Conservation (phyloP, 2,329 filamentous ascomycete genomes). For the Trichoderma sp. region DNA sequence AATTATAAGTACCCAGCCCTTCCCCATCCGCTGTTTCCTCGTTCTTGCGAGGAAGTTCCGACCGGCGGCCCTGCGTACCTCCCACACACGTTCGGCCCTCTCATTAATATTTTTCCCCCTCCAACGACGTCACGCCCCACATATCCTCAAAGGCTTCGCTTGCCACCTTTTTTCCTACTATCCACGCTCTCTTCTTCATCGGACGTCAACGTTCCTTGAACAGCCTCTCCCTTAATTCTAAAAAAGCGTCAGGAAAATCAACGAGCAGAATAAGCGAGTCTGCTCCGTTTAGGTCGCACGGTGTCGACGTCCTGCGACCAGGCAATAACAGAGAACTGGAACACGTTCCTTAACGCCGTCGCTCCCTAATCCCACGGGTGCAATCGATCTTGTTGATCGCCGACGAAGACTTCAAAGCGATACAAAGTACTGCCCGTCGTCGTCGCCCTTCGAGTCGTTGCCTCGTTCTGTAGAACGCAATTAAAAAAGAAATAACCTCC, state of each 20-base stretch:
- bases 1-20: slow-evolving; percentile 59
- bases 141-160: slow-evolving; percentile 29
- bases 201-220: slow-evolving; percentile 25
- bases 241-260: slow-evolving; percentile 25
- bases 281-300: slow-evolving; percentile 24
- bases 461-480: slow-evolving; percentile 41
- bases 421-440: slow-evolving; percentile 31
- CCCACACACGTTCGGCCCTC: slow-evolving; percentile 49
- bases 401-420: slow-evolving; percentile 36
- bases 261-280: slow-evolving; percentile 24
- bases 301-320: slow-evolving; percentile 34
- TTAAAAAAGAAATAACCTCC: slow-evolving; percentile 20
- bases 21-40: slow-evolving; percentile 53
- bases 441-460: slow-evolving; percentile 31
- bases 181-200: slow-evolving; percentile 27
- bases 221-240: slow-evolving; percentile 20
- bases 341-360: slow-evolving; percentile 43
- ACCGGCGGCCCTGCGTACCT: slow-evolving; percentile 56
- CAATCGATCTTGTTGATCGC: slow-evolving; percentile 39
- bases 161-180: slow-evolving; percentile 23
- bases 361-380: slow-evolving; percentile 30
- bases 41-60: slow-evolving; percentile 57
- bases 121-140: slow-evolving; percentile 25
- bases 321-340: slow-evolving; percentile 42
- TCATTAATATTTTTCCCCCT: slow-evolving; percentile 38